Evolutionary conservation across 441 rosid species (phyloP).

Genomic region (Lagerstroemia fauriei): DNA sequence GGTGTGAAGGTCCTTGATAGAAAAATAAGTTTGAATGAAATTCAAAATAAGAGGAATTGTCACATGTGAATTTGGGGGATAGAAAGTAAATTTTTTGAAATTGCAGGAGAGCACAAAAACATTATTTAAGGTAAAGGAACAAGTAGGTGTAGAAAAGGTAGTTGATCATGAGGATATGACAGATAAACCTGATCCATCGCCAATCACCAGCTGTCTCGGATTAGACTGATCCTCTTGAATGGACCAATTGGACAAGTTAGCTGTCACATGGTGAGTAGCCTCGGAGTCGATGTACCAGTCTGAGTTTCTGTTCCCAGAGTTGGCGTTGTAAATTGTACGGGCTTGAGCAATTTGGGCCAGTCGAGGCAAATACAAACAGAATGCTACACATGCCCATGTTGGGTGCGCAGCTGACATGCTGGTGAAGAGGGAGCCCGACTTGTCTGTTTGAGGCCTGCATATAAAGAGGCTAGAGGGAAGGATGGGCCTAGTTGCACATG

Average conservation of each 20-base stretch:
- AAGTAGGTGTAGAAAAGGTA: neutral
- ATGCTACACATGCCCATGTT: neutral
- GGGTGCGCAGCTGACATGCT: neutral
- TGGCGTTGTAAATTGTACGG: too few species aligned
- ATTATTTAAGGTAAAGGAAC: neutral
- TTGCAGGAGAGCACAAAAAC: neutral
- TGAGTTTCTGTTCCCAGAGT: neutral
- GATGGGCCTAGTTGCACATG: too few species aligned
- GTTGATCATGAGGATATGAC: neutral
- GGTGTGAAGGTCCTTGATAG: conserved; percentile 14
- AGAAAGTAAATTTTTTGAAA: conserved; percentile 5
- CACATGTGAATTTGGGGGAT: neutral
- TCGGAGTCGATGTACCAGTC: neutral
- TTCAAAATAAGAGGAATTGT: conserved; percentile 8
- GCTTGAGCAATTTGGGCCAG: neutral
- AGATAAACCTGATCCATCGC: neutral
- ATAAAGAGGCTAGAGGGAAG: too few species aligned
- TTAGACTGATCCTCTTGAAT: neutral
- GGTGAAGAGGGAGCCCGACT: neutral
- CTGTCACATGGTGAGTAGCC: neutral
- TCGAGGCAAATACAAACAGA: neutral
- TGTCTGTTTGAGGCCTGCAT: too few species aligned
- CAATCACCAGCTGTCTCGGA: neutral
- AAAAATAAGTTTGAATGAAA: conserved; percentile 17
- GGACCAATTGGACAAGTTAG: neutral